These are phyloP conservation scores for Coniochaeta sp. DNA, from an alignment of 2,329 filamentous ascomycete genomes.

Conservation along the genomic window DNA sequence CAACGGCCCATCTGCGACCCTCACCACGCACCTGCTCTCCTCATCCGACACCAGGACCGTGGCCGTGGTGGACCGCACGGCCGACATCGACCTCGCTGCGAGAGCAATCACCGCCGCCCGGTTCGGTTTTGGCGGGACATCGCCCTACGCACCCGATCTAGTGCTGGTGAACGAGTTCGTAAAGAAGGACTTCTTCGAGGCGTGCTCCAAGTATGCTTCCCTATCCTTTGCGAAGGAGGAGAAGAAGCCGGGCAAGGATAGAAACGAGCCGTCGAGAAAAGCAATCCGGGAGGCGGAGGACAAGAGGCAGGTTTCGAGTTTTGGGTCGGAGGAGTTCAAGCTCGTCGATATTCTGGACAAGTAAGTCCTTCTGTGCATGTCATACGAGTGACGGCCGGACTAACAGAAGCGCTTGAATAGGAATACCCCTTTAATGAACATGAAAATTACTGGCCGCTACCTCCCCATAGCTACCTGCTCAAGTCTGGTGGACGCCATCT, in stretches of 20 bases:
- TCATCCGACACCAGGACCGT: slow-evolving; percentile 24
- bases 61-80: slow-evolving; percentile 54
- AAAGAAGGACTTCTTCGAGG: slow-evolving; percentile 40
- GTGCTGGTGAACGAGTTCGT: slow-evolving; percentile 58
- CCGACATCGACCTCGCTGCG: slow-evolving; percentile 45
- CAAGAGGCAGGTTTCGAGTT: slow-evolving; percentile 15
- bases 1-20: not conserved
- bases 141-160: slow-evolving; percentile 54
- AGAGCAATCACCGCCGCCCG: slow-evolving; percentile 42
- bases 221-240: slow-evolving; percentile 13
- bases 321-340: slow-evolving; percentile 15
- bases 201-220: slow-evolving; percentile 26
- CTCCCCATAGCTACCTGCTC: slow-evolving; percentile 18
- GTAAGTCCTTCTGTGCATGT: slow-evolving; percentile 7
- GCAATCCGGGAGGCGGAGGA: slow-evolving; percentile 17
- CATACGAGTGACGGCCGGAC: not conserved
- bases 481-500: slow-evolving; percentile 19
- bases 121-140: slow-evolving; percentile 46
- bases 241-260: slow-evolving; percentile 10
- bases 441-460: slow-evolving; percentile 18
- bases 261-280: slow-evolving; percentile 11
- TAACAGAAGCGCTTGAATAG: slow-evolving; percentile 2
- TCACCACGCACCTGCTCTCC: slow-evolving; percentile 9
- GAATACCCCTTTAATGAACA: slow-evolving; percentile 13
- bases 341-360: slow-evolving; percentile 17